These are phyloP conservation scores for Colletotrichum godetiae DNA, from an alignment of 2,329 filamentous ascomycete genomes.

Conservation along the genomic window DNA sequence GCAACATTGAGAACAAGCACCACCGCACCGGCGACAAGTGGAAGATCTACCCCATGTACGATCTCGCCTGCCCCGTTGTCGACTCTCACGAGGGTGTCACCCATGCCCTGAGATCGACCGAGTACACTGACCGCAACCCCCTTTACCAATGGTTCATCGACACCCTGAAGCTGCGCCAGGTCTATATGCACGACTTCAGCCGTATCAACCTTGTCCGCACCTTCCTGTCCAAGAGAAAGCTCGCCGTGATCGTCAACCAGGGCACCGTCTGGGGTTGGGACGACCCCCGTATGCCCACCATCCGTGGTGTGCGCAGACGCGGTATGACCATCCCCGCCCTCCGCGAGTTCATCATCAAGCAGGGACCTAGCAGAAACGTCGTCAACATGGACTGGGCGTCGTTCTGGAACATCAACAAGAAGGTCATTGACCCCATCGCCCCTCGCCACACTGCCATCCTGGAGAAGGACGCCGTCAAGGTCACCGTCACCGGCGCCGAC, in stretches of 20 bases:
- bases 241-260: slow-evolving; percentile 83
- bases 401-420: slow-evolving; percentile 82
- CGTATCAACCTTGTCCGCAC: slow-evolving; percentile 87
- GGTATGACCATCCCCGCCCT: slow-evolving; percentile 84
- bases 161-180: slow-evolving; percentile 77
- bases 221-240: slow-evolving; percentile 86
- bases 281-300: slow-evolving; percentile 87
- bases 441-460: slow-evolving; percentile 80
- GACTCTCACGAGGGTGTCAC: slow-evolving; percentile 86
- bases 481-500: slow-evolving; percentile 75
- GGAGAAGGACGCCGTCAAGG: slow-evolving; percentile 77
- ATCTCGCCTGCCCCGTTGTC: slow-evolving; percentile 86
- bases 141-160: slow-evolving; percentile 90
- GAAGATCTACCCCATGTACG: slow-evolving; percentile 91
- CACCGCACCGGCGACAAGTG: slow-evolving; percentile 83
- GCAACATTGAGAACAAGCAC: slow-evolving; percentile 76
- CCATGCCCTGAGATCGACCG: slow-evolving; percentile 84
- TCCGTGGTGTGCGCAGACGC: slow-evolving; percentile 80
- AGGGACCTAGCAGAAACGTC: slow-evolving; percentile 86
- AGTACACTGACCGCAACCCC: slow-evolving; percentile 88
- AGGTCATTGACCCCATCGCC: slow-evolving; percentile 82
- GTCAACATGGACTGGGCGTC: slow-evolving; percentile 86
- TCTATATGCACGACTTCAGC: slow-evolving; percentile 88
- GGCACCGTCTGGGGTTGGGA: slow-evolving; percentile 87
- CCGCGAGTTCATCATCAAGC: slow-evolving; percentile 85